Evolutionary conservation across 148 eudicot species (phyloP), one percentile per base, ranked within the genome.

Genomic region (Mesembryanthemum crystallinum): DNA sequence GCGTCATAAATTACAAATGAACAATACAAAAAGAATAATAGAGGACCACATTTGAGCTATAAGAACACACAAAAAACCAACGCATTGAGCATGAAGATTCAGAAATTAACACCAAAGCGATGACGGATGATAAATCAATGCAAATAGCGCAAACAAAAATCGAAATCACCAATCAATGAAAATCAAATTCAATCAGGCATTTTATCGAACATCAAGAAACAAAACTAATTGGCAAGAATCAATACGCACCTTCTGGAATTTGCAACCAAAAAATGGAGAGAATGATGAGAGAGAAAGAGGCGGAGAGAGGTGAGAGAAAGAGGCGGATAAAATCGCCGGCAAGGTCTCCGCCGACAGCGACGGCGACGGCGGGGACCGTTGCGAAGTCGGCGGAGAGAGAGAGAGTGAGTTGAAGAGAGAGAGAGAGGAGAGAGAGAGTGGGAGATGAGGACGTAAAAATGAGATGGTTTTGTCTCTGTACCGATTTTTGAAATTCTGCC

Each of bases 301-400:
- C 28, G 21, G 29, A n/a, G n/a, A 20, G 4, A 13, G 14, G 30
- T 24, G 60, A 25, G 75, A 24, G 5, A 75, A 39, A 58, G 64
- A 35, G 3, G 57, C 72, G 32, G 32, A 8, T 0, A 45, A 45
- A 45, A 45, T 2, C 49, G n/a, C 5, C 8, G 63, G 20, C n/a
- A 59, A 8, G 43, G 54, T 21, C 83, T 76, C 81, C 88, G 84
- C 81, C 85, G 85, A 17, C 11, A 20, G 64, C 75, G 82, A 67
- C 84, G 88, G 89, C 79, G 39, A 6, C 39, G 39, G 39, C 39
- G 39, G 6, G 80, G 73, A 85, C 88, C 86, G 92, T 84, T 85
- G 83, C 33, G 76, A 75, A 57, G 82, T 68, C 91, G 87, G 89
- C 85, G 82, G 84, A 71, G 82, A 62, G 75, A 72, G 61, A 76